A percentile compares a stretch with the other conserved stretches of the same genome.
These are phyloP conservation scores for Juglanconis oblonga DNA, from an alignment of 2,329 filamentous ascomycete species.

Conservation along the genomic window DNA sequence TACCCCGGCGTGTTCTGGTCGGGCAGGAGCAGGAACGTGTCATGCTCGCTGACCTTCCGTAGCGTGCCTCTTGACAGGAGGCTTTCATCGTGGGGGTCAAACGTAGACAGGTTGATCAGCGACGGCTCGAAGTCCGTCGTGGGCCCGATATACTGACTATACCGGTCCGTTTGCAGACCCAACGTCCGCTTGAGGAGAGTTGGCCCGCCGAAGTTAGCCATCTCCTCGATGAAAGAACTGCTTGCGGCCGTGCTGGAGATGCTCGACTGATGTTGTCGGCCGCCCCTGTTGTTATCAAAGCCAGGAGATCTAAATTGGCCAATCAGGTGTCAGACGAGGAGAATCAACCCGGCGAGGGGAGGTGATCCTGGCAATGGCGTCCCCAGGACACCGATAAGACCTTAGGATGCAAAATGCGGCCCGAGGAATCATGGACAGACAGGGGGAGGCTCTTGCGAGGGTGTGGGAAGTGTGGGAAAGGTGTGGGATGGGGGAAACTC, in stretches of 20 bases:
- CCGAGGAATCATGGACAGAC: neutral
- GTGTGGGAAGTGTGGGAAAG: neutral
- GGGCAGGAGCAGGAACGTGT: conserved; percentile 78
- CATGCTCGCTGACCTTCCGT: conserved; percentile 71
- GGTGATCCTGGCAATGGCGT: conserved; percentile 8
- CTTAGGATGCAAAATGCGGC: neutral
- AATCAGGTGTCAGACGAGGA: conserved; percentile 46
- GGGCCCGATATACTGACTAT: conserved; percentile 79
- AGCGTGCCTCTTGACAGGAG: conserved; percentile 66
- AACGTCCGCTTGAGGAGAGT: conserved; percentile 67
- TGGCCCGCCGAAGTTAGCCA: conserved; percentile 67
- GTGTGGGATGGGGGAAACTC: conserved; percentile 32
- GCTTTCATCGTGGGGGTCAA: conserved; percentile 79
- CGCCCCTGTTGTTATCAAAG: conserved; percentile 51
- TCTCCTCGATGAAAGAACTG: conserved; percentile 64
- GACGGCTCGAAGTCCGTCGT: conserved; percentile 82
- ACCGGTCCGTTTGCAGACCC: conserved; percentile 73
- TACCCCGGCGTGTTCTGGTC: conserved; percentile 70
- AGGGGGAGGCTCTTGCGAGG: neutral
- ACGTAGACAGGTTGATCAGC: conserved; percentile 76
- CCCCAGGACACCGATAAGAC: conserved; percentile 3
- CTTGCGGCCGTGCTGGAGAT: conserved; percentile 61
- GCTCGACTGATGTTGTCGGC: conserved; percentile 53
- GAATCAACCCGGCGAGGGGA: conserved; percentile 1
- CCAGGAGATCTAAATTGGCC: conserved; percentile 53